Base-by-base conservation (phyloP, 257 asterid genomes). In the Penstemon barbatus region DNA sequence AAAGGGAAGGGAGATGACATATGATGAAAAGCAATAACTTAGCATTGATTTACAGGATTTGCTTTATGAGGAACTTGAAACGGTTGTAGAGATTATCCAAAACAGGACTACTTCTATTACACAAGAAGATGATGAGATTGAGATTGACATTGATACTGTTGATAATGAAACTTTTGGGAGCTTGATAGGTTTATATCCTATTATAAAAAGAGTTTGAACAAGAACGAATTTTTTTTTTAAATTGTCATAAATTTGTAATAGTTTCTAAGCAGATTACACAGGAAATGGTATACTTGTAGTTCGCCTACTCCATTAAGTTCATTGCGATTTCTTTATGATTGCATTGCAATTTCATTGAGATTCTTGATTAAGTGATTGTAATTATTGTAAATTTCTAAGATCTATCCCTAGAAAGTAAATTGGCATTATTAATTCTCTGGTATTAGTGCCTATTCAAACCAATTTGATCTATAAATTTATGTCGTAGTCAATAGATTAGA, bases 141-240 rank as follows among this genome's bases (percentile, higher is more conserved):
- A 91, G 76, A 95, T 91, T 50, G 97, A 91, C 68, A 91, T 91
- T 52, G 97, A 91, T 71, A 84, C 80, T 71, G 93, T 91, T 59
- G 97, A 91, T 78, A 85, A 89, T 7, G 97, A 91, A 79, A 91
- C 97, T 70, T 88, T 57, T 91, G 97, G 97, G 97, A 91, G 87
- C 96, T 91, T 51, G 97, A 91, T 75, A 84, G 97, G 81, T 91
- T 78, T 15, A 15, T 15, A 15, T 15, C 18, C 18, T 15, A 15
- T 15, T 85, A 76, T 76, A 85, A 83, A 75, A 91, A 87, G 86
- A 84, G 82, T 71, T 55, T 84, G 82, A 85, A 80, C 88, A 91
- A 91, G 89, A 85, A 80, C 80, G 87, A 84, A 15, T 15, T 15
- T 15, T 15, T 15, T 15, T 15, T 15, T 15, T 15, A 15, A 15